Evolutionary conservation across 2,329 filamentous ascomycete genomes (phyloP).

Genomic region (Penicillium brevicompactum): DNA sequence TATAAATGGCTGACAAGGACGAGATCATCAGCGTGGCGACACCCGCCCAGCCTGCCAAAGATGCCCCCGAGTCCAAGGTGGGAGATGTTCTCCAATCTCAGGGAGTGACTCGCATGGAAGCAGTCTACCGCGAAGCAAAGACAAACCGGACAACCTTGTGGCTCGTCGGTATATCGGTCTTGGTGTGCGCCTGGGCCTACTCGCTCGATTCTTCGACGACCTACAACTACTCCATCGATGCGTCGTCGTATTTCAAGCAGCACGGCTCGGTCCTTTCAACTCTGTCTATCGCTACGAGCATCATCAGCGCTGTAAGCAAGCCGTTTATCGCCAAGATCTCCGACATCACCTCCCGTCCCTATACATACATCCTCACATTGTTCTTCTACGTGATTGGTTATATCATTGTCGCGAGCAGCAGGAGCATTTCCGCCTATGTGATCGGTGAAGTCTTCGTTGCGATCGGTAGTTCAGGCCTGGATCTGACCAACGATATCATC

Average conservation of each 20-base stretch:
- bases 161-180: conserved; percentile 4
- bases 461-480: conserved; percentile 1
- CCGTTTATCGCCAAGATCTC: conserved; percentile 14
- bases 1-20: background rate
- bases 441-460: conserved; percentile 4
- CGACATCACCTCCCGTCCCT: conserved; percentile 9
- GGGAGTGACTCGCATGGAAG: conserved; percentile 11
- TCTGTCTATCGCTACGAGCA: conserved; percentile 8
- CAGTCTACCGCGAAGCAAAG: conserved; percentile 10
- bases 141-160: conserved; percentile 7
- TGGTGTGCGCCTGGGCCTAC: conserved; percentile 8
- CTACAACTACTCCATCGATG: conserved; percentile 12
- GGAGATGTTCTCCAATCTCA: conserved; percentile 4
- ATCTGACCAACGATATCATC: conserved; percentile 4
- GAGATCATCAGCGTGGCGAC: background rate
- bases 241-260: conserved; percentile 7
- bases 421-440: conserved; percentile 1
- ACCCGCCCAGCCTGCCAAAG: background rate
- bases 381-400: conserved; percentile 2
- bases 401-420: background rate
- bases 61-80: background rate
- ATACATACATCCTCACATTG: conserved; percentile 6
- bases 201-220: conserved; percentile 12
- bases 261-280: conserved; percentile 9
- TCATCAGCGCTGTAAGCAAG: conserved; percentile 13